Conservation (phyloP, 129 eudicot genomes). For the Smallanthus sonchifolius region DNA sequence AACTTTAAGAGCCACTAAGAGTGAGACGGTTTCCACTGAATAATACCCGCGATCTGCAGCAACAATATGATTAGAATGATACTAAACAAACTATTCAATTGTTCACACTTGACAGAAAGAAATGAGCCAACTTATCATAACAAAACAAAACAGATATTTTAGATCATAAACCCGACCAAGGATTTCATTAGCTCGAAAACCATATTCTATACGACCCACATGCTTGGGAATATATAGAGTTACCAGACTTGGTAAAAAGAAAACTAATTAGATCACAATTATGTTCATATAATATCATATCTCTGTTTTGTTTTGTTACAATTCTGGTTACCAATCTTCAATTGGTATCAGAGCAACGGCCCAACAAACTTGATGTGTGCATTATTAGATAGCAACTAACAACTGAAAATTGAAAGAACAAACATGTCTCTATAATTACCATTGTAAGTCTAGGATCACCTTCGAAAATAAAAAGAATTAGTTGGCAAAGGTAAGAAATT, state of each 20-base stretch:
- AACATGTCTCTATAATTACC: neutral
- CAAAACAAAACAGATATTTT: too few relatives aligned
- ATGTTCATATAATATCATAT: too few relatives aligned
- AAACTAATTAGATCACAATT: too few relatives aligned
- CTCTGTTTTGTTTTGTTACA: too few relatives aligned
- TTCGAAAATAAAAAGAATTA: neutral
- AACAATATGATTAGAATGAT: constrained; percentile 6
- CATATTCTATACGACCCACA: too few relatives aligned
- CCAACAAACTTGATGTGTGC: neutral
- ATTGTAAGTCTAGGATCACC: neutral
- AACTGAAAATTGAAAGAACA: neutral
- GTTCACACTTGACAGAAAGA: neutral
- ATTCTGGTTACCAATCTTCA: too few relatives aligned
- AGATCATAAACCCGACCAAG: too few relatives aligned
- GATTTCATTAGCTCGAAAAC: too few relatives aligned
- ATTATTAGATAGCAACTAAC: neutral
- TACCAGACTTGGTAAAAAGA: too few relatives aligned
- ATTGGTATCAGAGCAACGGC: too few relatives aligned
- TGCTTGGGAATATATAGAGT: too few relatives aligned
- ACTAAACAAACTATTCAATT: constrained; percentile 7
- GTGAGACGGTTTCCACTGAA: constrained; percentile 94
- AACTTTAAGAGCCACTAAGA: constrained; percentile 87
- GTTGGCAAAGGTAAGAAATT: neutral
- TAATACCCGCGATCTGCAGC: constrained; percentile 96
- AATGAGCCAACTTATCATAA: neutral